Evolutionary conservation across 2,329 filamentous ascomycete genomes (phyloP).

Genomic region (Fusarium setosum): DNA sequence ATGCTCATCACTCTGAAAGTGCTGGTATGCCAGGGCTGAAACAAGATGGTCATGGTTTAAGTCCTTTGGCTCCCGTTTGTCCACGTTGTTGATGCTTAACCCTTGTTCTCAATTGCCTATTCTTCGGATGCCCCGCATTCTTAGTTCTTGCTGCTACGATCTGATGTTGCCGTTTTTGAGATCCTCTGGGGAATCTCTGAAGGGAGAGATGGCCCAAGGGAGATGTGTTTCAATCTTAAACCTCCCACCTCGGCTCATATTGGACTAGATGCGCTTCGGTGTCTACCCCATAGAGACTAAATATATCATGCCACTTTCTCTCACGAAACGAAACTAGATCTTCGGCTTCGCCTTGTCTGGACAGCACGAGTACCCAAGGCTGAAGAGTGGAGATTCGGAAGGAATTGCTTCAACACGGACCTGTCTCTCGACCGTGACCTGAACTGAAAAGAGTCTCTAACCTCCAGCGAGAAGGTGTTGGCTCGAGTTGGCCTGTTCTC

Average conservation of each 20-base stretch:
- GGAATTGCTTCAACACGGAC: conserved; percentile 22
- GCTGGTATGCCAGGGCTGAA: conserved; percentile 25
- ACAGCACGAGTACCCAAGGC: neutral
- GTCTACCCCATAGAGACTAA: neutral
- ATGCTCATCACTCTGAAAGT: neutral
- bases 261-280: conserved; percentile 14
- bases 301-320: conserved; percentile 13
- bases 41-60: conserved; percentile 11
- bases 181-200: neutral
- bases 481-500: conserved; percentile 9
- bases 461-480: conserved; percentile 3
- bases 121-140: neutral
- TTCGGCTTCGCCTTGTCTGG: conserved; percentile 8
- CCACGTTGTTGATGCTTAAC: conserved; percentile 8
- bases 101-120: neutral
- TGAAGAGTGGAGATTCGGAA: conserved; percentile 15
- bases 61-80: conserved; percentile 11
- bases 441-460: conserved; percentile 8
- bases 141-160: neutral
- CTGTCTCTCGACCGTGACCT: conserved; percentile 10
- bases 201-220: neutral
- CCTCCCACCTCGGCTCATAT: conserved; percentile 12
- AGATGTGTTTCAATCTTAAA: conserved; percentile 1
- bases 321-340: neutral
- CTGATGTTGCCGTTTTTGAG: neutral